Evolutionary conservation across 1,284 basidiomycete genomes (phyloP), one percentile per base, ranked within the genome.

Genomic region (Coniophora puteana): DNA sequence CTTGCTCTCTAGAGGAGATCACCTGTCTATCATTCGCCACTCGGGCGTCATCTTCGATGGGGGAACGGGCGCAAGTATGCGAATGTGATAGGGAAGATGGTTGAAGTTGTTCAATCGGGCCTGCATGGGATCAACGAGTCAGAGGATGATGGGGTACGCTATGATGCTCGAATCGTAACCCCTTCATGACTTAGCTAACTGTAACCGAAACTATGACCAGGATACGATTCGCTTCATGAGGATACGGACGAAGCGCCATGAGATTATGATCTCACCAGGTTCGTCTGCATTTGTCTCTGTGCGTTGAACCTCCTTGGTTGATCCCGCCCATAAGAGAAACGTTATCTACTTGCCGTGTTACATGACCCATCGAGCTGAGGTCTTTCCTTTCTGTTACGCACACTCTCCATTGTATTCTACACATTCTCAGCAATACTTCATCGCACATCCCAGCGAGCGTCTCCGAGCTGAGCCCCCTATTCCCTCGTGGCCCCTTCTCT

Each of bases 261-360:
- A 96, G 59, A 72, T 96, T 44, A 90, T 96, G 80, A 93, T 96
- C 47, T 92, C 93, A 3, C 93, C 93, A 45, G 89, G 93, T 92
- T 45, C 32, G 80, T 68, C 25, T 29, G 11, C 37, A 23, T 34
- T 20, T 40, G 17, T 36, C 40, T 27, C 21, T n/a, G 27, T n/a
- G 21, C 4, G 27, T 13, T 30, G 14, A 26, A 10, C 17, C 14
- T 17, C 3, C 5, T 38, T 7, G 16, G 26, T 26, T 35, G 30
- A 5, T 12, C 18, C 4, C 14, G 40, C 42, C 13, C n/a, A 17
- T 5, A 59, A 93, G 90, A 90, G 53, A 82, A 87, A 45, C 73
- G 77, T 53, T 93, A 86, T 65, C 68, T 93, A n/a, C 73, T 93
- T 18, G 88, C 87, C 7, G 87, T 92, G 6, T 67, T 93, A 17